Percentiles rank a stretch among this genome's conserved stretches.
Conservation (phyloP, 1,139 yeast species). For the Insectozyma bohioensis region DNA sequence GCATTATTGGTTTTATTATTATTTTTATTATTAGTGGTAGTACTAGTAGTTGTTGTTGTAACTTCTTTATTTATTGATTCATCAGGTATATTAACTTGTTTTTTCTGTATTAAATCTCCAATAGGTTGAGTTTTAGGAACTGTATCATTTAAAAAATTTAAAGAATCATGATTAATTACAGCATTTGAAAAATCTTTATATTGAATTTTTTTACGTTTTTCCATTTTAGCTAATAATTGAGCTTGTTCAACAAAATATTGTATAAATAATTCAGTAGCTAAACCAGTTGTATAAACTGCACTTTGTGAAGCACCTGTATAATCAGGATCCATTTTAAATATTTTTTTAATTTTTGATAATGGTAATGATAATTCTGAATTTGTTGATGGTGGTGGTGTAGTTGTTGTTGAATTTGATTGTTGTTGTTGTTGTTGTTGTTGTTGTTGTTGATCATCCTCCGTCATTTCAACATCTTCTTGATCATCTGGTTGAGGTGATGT, state of each 20-base stretch:
- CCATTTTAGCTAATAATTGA: constrained; percentile 62
- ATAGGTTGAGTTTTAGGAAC: constrained; percentile 64
- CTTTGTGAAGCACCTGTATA: constrained; percentile 72
- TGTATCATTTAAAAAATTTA: constrained; percentile 66
- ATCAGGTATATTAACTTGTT: constrained; percentile 37
- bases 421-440: constrained; percentile 9
- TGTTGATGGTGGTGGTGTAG: constrained; percentile 9
- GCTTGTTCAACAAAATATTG: constrained; percentile 84
- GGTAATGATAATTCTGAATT: constrained; percentile 48
- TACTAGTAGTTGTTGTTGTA: not conserved
- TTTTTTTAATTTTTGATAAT: constrained; percentile 75
- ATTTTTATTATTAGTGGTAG: no score
- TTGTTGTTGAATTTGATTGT: constrained; percentile 16
- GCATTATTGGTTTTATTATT: no score
- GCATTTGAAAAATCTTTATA: constrained; percentile 79
- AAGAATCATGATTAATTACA: constrained; percentile 63
- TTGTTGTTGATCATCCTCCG: constrained; percentile 7
- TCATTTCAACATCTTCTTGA: constrained; percentile 12
- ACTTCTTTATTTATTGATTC: constrained; percentile 3
- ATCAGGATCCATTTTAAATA: constrained; percentile 85
- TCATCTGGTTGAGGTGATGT: constrained; percentile 11
- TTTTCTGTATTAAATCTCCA: constrained; percentile 49
- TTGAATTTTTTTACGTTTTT: constrained; percentile 65
- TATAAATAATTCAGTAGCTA: constrained; percentile 84
- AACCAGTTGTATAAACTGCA: constrained; percentile 81